Evolutionary conservation across 73 alveolate species (phyloP).

Genomic region (Tetrahymena borealis): DNA sequence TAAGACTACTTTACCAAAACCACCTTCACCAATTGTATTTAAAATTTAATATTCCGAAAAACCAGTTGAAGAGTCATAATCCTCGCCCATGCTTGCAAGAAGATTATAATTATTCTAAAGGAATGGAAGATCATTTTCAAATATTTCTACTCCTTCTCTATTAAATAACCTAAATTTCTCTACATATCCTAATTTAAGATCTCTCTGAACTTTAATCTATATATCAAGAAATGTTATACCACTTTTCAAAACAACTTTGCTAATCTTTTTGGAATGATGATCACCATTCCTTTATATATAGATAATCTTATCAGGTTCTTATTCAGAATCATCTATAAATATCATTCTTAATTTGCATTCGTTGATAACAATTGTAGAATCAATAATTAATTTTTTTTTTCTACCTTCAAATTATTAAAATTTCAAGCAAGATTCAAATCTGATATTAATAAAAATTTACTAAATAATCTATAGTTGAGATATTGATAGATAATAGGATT

Average conservation of each 20-base stretch:
- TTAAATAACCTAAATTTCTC: conserved; percentile 18
- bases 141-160: conserved; percentile 30
- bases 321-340: background rate
- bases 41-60: conserved; percentile 50
- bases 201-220: background rate
- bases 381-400: background rate
- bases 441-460: too few relatives aligned
- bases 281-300: background rate
- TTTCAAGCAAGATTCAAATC: too few relatives aligned
- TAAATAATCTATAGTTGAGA: too few relatives aligned
- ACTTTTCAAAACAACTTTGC: background rate
- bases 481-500: too few relatives aligned
- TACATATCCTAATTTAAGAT: background rate
- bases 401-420: too few relatives aligned
- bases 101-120: conserved; percentile 5
- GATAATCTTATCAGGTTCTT: background rate
- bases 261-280: background rate
- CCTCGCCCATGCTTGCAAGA: conserved; percentile 13
- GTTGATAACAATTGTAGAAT: background rate
- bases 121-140: conserved; percentile 13
- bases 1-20: conserved; percentile 92
- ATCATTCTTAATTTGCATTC: background rate
- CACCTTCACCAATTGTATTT: conserved; percentile 90
- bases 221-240: background rate
- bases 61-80: conserved; percentile 14